A percentile compares a stretch with the other conserved stretches of the same genome.
phyloP scores from a whole-genome alignment of 768 basidiomycete genomes.

The Pleurotus djamor region DNA sequence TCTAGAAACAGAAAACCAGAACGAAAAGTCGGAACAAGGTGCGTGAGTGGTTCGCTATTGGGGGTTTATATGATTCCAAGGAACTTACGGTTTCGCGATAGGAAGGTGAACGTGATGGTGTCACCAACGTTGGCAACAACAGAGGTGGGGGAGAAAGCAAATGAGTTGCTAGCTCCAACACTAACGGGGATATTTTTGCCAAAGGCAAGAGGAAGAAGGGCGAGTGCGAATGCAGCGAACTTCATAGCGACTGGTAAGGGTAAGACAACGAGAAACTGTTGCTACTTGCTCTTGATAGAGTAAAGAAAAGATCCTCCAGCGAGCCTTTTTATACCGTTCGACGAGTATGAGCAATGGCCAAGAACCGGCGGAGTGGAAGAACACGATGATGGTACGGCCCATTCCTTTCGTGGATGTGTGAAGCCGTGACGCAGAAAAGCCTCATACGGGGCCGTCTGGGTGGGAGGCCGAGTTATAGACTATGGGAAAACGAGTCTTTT shows the following conservation, averaged over 20 bases:
- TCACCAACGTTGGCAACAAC: constrained; percentile 13
- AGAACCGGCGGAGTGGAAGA: not conserved
- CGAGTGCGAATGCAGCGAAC: constrained; percentile 3
- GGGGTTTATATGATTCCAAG: too few species aligned
- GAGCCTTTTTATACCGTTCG: not conserved
- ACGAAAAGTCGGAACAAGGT: not conserved
- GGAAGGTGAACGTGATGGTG: constrained; percentile 16
- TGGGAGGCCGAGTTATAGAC: constrained; percentile 1
- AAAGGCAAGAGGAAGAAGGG: constrained; percentile 12
- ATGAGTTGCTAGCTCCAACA: constrained; percentile 12
- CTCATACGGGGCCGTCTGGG: constrained; percentile 1
- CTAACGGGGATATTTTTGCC: constrained; percentile 10
- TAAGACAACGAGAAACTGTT: too few species aligned
- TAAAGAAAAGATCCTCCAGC: not conserved
- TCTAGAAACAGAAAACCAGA: constrained; percentile 4
- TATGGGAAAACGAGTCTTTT: not conserved
- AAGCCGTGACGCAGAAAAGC: constrained; percentile 2
- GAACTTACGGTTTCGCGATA: constrained; percentile 14
- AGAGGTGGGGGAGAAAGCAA: constrained; percentile 13
- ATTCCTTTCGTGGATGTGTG: not conserved
- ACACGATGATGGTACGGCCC: too few species aligned
- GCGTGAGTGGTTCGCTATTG: not conserved
- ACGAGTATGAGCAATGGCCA: too few species aligned
- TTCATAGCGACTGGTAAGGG: not conserved
- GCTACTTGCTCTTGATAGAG: not conserved